These are phyloP conservation scores for Apiospora kogelbergensis DNA, from an alignment of 2,329 filamentous ascomycete species.

Conservation along the genomic window DNA sequence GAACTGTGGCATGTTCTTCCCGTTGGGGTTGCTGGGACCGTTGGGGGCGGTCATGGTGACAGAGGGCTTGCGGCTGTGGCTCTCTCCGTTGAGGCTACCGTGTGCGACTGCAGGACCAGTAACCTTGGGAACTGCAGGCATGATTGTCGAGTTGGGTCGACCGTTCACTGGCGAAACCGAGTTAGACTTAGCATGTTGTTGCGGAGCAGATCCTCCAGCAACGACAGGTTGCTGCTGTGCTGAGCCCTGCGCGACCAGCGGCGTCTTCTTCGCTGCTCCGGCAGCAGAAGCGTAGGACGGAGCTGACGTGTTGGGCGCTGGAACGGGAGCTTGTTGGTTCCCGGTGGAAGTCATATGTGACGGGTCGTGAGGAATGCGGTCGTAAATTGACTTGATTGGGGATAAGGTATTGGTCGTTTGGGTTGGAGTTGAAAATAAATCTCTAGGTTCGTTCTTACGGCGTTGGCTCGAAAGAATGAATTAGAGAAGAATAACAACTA, in stretches of 20 bases:
- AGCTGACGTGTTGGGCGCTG: conserved; percentile 60
- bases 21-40: conserved; percentile 67
- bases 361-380: conserved; percentile 13
- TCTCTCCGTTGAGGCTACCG: conserved; percentile 70
- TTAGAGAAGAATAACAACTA: not conserved
- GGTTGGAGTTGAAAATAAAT: not conserved
- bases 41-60: conserved; percentile 82
- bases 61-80: conserved; percentile 83
- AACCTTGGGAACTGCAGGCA: conserved; percentile 50
- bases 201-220: conserved; percentile 55
- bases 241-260: conserved; percentile 60
- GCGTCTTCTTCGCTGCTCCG: conserved; percentile 63
- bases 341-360: conserved; percentile 63
- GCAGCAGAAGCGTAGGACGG: conserved; percentile 68
- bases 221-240: conserved; percentile 42
- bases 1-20: conserved; percentile 73
- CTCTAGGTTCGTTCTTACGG: not conserved
- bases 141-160: conserved; percentile 13
- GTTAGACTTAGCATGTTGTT: conserved; percentile 63
- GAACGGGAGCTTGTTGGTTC: conserved; percentile 51
- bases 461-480: not conserved
- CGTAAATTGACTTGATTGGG: not conserved
- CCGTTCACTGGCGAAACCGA: conserved; percentile 80
- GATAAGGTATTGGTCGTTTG: not conserved
- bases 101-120: conserved; percentile 66